Evolutionary conservation across 495 filamentous ascomycete genomes (phyloP).

Genomic region (Cladorrhinum samala): DNA sequence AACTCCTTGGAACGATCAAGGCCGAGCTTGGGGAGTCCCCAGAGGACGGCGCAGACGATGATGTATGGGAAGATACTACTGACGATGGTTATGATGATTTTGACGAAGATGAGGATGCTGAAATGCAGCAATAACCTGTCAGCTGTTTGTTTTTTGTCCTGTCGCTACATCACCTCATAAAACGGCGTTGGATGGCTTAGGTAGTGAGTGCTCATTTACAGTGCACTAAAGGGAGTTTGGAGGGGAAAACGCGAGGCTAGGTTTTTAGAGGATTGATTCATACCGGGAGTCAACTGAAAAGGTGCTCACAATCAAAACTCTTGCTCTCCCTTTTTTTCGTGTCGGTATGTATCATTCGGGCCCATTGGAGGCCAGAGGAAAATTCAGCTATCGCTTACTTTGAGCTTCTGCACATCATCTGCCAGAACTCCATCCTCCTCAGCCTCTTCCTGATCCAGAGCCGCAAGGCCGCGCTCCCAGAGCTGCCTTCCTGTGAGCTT

Average conservation of each 20-base stretch:
- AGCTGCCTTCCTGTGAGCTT: conserved; percentile 74
- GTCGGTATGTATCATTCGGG: background rate
- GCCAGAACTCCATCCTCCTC: conserved; percentile 43
- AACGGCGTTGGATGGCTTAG: background rate
- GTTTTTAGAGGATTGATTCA: conserved; percentile 1
- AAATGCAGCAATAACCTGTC: conserved; percentile 18
- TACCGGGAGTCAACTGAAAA: background rate
- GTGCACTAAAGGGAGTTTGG: background rate
- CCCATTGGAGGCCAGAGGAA: background rate
- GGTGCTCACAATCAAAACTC: background rate
- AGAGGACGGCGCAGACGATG: conserved; percentile 46
- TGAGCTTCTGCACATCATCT: conserved; percentile 61
- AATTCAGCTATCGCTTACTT: conserved; percentile 40
- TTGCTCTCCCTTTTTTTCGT: background rate
- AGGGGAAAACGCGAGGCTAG: conserved; percentile 12
- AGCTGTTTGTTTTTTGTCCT: background rate
- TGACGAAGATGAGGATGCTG: conserved; percentile 22
- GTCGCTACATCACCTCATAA: conserved; percentile 10
- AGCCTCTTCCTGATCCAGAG: conserved; percentile 64
- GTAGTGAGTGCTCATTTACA: background rate
- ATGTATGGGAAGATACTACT: conserved; percentile 16
- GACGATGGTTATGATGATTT: conserved; percentile 38
- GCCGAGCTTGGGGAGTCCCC: conserved; percentile 48
- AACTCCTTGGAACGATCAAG: conserved; percentile 52
- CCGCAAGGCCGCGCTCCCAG: conserved; percentile 76